Percentiles rank a stretch among this genome's conserved stretches.
Evolutionary conservation across 257 asterid genomes (phyloP).

Genomic region (Striga asiatica): DNA sequence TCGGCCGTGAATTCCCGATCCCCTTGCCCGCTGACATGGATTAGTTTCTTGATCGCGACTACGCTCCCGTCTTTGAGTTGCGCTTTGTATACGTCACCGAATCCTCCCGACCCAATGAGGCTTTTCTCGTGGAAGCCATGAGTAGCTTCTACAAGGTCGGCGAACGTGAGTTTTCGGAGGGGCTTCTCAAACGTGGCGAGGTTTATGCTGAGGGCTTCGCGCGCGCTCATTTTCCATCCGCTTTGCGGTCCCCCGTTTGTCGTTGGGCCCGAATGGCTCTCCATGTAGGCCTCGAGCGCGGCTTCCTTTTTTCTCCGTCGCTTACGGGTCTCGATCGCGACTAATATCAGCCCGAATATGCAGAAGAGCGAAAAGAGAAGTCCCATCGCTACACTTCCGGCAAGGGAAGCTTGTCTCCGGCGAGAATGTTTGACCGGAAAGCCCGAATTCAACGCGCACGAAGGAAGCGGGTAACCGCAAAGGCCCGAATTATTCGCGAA

Average conservation of each 20-base stretch:
- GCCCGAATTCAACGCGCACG: conserved; percentile 30
- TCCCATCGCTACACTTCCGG: conserved; percentile 84
- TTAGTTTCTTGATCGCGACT: conserved; percentile 84
- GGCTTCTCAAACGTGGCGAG: conserved; percentile 83
- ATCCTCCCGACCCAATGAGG: conserved; percentile 87
- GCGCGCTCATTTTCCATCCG: conserved; percentile 62
- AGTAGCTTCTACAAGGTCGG: conserved; percentile 86
- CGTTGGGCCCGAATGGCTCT: conserved; percentile 54
- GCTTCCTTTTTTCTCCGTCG: conserved; percentile 71
- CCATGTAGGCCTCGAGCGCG: conserved; percentile 67
- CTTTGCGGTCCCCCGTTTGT: conserved; percentile 57
- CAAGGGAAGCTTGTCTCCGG: conserved; percentile 60
- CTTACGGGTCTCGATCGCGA: conserved; percentile 59
- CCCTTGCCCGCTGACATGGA: conserved; percentile 81
- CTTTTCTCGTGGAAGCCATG: conserved; percentile 64
- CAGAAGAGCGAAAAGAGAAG: conserved; percentile 70
- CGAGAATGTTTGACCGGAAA: conserved; percentile 20
- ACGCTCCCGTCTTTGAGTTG: conserved; percentile 70
- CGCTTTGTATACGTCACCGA: conserved; percentile 89
- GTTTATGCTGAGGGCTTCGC: conserved; percentile 68
- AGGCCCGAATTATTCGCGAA: conserved; percentile 73
- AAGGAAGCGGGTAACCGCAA: conserved; percentile 74
- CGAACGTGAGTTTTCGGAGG: conserved; percentile 70
- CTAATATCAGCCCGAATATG: conserved; percentile 61
- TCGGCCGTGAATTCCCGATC: conserved; percentile 90